Base-by-base conservation (phyloP, 768 basidiomycete genomes). In the Pholiota conissans region DNA sequence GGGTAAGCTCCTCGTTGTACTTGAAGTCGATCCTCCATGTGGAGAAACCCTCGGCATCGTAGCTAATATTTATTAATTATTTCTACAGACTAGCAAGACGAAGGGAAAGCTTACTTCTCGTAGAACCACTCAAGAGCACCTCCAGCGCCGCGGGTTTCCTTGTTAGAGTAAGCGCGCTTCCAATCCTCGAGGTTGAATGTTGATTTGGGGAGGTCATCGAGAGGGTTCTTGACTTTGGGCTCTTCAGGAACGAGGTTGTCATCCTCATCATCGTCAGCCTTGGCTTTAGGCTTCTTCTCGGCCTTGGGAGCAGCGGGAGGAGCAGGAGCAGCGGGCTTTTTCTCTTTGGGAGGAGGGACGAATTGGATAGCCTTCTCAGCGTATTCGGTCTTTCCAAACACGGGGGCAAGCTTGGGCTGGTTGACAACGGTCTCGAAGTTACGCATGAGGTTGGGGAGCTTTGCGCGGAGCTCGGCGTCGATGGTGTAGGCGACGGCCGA, bases 141-240 rank as follows among this genome's bases (percentile, higher is more conserved):
- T 42, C 74, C 85, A 16, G 89, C 63, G 34, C 91, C 93, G 54
- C 91, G 87, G 35, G 95, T 98, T n/a, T 98, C 95, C 73, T 89
- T 87, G 89, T 98, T 98, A 67, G 95, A 97, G 81, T 98, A 99
- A 42, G 91, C 89, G 45, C 93, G 88, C 74, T 98, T 98, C 94
- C 93, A 97, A 76, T 98, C 94, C 73, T 96, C 91, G 56, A 94
- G 85, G 79, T 93, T 93, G 75, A 92, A 86, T 5, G 83, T 76
- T 10, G 91, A 90, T 75, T 92, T 95, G 64, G 94, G 93, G 37
- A 98, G 85, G 60, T 84, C 81, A 62, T 97, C 96, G 52, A 96
- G 86, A 26, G 96, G 96, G 83, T 97, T 96, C 84, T 95, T 95
- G 56, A 75, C 83, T 73, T 96, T 96, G 63, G 95, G 93, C 74